Evolutionary conservation across 1,139 yeast genomes (phyloP).

Genomic region (Nakaseomyces sp.): DNA sequence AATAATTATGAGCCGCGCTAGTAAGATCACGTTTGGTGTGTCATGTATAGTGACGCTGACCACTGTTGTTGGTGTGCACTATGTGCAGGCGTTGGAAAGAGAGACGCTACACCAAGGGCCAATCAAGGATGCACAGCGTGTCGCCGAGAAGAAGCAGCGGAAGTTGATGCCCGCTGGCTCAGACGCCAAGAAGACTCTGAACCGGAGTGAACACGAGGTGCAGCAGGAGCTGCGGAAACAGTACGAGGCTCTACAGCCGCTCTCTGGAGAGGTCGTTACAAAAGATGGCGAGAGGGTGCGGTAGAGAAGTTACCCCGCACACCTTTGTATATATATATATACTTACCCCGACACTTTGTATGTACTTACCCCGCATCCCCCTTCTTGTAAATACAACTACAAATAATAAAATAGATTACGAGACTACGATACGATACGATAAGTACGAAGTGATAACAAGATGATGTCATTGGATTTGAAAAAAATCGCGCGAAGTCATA

Average conservation of each 20-base stretch:
- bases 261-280: slow-evolving; percentile 39
- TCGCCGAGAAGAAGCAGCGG: slow-evolving; percentile 41
- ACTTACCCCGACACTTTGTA: too few species aligned
- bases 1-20: slow-evolving; percentile 56
- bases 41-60: slow-evolving; percentile 50
- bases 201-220: slow-evolving; percentile 64
- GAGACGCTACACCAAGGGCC: slow-evolving; percentile 72
- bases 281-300: slow-evolving; percentile 21
- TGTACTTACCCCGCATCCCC: too few species aligned
- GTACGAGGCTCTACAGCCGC: slow-evolving; percentile 59
- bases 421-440: too few species aligned
- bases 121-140: slow-evolving; percentile 61
- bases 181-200: slow-evolving; percentile 38
- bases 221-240: slow-evolving; percentile 61
- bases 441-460: too few species aligned
- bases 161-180: slow-evolving; percentile 21
- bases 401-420: too few species aligned
- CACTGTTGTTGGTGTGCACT: slow-evolving; percentile 59
- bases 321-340: too few species aligned
- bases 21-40: slow-evolving; percentile 57
- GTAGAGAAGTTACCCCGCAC: too few species aligned
- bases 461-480: too few species aligned
- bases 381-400: too few species aligned
- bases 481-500: too few species aligned
- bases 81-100: slow-evolving; percentile 58